A percentile compares a stretch with the other conserved stretches of the same genome.
These are phyloP conservation scores for Penicillium nordicum DNA, from an alignment of 2,329 filamentous ascomycete genomes.

Conservation along the genomic window DNA sequence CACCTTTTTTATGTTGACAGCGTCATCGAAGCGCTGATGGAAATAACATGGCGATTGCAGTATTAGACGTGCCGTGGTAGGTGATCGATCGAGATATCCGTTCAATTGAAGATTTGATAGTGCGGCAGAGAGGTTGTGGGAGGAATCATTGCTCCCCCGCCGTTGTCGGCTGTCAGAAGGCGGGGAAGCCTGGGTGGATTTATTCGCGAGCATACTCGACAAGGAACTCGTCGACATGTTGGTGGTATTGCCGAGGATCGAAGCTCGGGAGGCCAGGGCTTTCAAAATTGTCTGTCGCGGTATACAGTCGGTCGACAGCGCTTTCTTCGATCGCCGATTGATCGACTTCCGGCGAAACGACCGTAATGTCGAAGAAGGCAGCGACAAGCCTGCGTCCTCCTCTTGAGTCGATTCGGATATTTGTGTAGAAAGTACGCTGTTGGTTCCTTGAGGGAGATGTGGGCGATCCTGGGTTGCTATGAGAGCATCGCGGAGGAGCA, in stretches of 20 bases:
- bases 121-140: slow-evolving; percentile 62
- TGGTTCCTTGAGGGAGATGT: slow-evolving; percentile 27
- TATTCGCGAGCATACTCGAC: slow-evolving; percentile 55
- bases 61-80: slow-evolving; percentile 53
- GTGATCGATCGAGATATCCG: slow-evolving; percentile 42
- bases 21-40: slow-evolving; percentile 93
- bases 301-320: slow-evolving; percentile 62
- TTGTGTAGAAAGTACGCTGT: slow-evolving; percentile 17
- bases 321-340: slow-evolving; percentile 45
- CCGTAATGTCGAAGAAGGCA: slow-evolving; percentile 32
- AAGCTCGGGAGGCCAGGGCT: slow-evolving; percentile 64
- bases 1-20: slow-evolving; percentile 90
- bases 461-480: slow-evolving; percentile 37
- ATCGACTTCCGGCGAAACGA: slow-evolving; percentile 35
- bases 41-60: slow-evolving; percentile 95
- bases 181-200: slow-evolving; percentile 17
- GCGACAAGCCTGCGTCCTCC: slow-evolving; percentile 24
- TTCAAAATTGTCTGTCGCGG: slow-evolving; percentile 81
- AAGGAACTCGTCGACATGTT: slow-evolving; percentile 58
- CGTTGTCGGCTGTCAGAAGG: slow-evolving; percentile 27
- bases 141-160: slow-evolving; percentile 44
- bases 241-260: slow-evolving; percentile 50
- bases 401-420: slow-evolving; percentile 23
- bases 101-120: slow-evolving; percentile 51
- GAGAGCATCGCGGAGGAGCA: slow-evolving; percentile 43